A percentile compares a stretch with the other conserved stretches of the same genome.
These are phyloP conservation scores for Rhazya stricta DNA, from an alignment of 257 asterid genomes.

Conservation along the genomic window DNA sequence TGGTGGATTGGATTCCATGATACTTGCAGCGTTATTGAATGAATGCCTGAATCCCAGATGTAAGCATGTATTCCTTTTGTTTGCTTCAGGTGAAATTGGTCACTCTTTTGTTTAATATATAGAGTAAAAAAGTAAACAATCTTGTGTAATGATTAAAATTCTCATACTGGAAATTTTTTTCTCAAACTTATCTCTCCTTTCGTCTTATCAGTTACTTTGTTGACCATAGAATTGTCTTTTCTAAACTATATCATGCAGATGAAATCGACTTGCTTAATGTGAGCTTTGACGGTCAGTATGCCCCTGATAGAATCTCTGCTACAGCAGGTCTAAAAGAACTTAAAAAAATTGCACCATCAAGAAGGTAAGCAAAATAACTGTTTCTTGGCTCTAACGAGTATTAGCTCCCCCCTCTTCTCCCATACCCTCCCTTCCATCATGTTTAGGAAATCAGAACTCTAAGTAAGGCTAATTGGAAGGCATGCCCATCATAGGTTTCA, in stretches of 20 bases:
- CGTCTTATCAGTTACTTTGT: not conserved
- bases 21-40: conserved; percentile 78
- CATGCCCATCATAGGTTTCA: not conserved
- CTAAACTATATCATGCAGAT: conserved; percentile 42
- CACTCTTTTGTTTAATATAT: not conserved
- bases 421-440: not conserved
- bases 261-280: conserved; percentile 91
- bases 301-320: conserved; percentile 93
- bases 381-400: not conserved
- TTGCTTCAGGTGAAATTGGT: not conserved
- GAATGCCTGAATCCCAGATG: conserved; percentile 74
- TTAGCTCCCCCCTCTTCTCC: not conserved
- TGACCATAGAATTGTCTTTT: conserved; percentile 18
- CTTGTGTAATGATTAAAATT: not conserved
- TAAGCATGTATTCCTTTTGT: conserved; percentile 31
- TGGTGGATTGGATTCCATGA: conserved; percentile 97
- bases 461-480: not conserved
- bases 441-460: not conserved
- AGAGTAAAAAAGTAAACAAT: not conserved
- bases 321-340: conserved; percentile 87
- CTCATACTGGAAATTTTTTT: not conserved
- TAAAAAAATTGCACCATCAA: conserved; percentile 57
- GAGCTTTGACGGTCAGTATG: conserved; percentile 81
- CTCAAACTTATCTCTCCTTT: conserved; percentile 6
- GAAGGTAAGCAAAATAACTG: conserved; percentile 43